Conservation (phyloP, 495 filamentous ascomycete species). For the Neurospora sp. region DNA sequence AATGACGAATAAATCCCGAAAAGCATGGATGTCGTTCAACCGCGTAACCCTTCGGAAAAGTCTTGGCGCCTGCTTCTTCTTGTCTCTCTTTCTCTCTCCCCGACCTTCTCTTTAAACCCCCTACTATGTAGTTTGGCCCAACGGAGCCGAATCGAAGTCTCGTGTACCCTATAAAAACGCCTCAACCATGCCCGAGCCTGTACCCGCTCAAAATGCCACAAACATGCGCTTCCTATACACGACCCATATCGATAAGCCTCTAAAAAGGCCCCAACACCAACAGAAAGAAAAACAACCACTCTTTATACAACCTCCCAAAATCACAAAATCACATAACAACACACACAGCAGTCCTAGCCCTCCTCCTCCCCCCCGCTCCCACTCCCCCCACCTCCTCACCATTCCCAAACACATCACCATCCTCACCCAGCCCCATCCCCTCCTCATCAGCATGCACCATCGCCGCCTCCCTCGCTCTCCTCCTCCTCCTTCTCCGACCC, state of each 20-base stretch:
- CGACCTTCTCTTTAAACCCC: no score
- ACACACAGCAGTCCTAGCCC: constrained; percentile 45
- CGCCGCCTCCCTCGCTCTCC: constrained; percentile 68
- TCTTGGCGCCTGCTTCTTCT: not conserved
- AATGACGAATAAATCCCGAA: not conserved
- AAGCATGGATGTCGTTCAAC: not conserved
- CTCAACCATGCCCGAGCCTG: not conserved
- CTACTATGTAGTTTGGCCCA: not conserved
- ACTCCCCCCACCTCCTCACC: not conserved
- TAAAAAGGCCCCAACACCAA: not conserved
- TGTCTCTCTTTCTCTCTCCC: not conserved
- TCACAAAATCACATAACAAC: constrained; percentile 39
- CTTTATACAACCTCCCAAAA: not conserved
- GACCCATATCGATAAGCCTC: not conserved
- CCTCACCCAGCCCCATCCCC: constrained; percentile 48
- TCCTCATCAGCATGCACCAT: constrained; percentile 69
- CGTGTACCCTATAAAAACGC: not conserved
- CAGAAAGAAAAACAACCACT: not conserved
- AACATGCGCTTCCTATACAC: not conserved
- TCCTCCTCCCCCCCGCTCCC: constrained; percentile 26
- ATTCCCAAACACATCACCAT: constrained; percentile 16
- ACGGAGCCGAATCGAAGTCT: not conserved
- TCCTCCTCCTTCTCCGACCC: constrained; percentile 53
- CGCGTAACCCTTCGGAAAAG: not conserved
- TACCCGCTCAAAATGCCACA: not conserved